These are phyloP conservation scores for Penicillium sp. DNA, from an alignment of 2,329 filamentous ascomycete species.

Conservation along the genomic window DNA sequence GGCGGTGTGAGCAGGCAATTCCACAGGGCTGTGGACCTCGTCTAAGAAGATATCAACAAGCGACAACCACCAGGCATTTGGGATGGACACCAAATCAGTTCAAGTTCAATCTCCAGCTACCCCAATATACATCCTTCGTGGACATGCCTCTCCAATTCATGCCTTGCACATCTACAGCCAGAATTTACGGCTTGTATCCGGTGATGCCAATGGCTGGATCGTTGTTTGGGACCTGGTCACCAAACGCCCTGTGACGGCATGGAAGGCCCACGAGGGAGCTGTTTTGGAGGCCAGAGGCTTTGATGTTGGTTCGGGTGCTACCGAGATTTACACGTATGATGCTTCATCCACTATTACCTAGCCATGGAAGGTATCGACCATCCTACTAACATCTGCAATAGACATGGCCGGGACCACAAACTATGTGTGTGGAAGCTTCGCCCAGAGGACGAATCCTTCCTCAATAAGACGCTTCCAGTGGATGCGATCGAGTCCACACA, in stretches of 20 bases:
- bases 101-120: slow-evolving; percentile 48
- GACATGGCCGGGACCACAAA: slow-evolving; percentile 86
- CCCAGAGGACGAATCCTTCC: slow-evolving; percentile 53
- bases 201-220: slow-evolving; percentile 86
- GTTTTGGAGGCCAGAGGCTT: slow-evolving; percentile 73
- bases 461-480: slow-evolving; percentile 70
- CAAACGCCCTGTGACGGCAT: slow-evolving; percentile 77
- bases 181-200: slow-evolving; percentile 77
- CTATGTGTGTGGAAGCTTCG: slow-evolving; percentile 79
- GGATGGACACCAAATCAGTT: slow-evolving; percentile 9
- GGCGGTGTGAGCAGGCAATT: slow-evolving; percentile 11
- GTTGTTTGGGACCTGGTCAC: slow-evolving; percentile 80
- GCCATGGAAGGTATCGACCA: not conserved
- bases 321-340: slow-evolving; percentile 78
- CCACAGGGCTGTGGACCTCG: not conserved
- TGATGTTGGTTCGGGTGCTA: slow-evolving; percentile 37
- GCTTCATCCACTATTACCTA: not conserved
- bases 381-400: slow-evolving; percentile 39
- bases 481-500: slow-evolving; percentile 51
- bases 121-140: slow-evolving; percentile 72
- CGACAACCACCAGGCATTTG: not conserved
- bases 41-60: not conserved
- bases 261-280: slow-evolving; percentile 76
- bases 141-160: slow-evolving; percentile 79
- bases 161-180: slow-evolving; percentile 66